Evolutionary conservation across 2,329 filamentous ascomycete species (phyloP), one percentile per base, ranked within the genome.

Genomic region (Thelonectria blattea): DNA sequence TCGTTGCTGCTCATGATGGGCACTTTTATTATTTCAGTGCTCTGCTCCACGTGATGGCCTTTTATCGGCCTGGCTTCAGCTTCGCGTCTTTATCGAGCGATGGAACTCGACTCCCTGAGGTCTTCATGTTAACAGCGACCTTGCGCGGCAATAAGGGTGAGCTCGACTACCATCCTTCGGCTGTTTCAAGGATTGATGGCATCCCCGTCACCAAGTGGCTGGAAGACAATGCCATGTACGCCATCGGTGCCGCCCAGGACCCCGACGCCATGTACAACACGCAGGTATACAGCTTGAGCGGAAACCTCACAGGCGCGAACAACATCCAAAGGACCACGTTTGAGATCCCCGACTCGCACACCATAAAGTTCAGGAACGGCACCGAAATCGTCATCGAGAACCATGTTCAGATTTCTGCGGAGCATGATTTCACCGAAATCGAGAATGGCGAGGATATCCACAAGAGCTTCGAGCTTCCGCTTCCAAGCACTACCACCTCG

Each of bases 1-100:
- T 64, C 15, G 61, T 59, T 5, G 59, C 67, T 5, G 65, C 65
- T 3, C 56, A 67, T 6, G 68, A 70, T 9, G 58, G 57, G 1
- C 68, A 70, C 51, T 70, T 70, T 47, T 54, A 63, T 53, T 70
- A 70, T 5, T 58, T 58, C 0, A 58, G 65, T 0, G 62, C 60
- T 7, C 50, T 70, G 0, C 60, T 70, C 30, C 67, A 61, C 9
- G 52, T 59, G 9, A 62, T 70, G 14, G 12, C 37, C 4, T 70
- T 58, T 11, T 8, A 34, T 5, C 68, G 68, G 30, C 51, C 48
- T 24, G 59, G 52, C 0, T 32, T 70, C 3, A 43, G 52, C 7
- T 66, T 70, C 18, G 32, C 49, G 15, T 65, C 67, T 1, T 22
- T 70, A 0, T 69, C 67, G 2, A 41, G 34, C 5, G 52, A 69